phyloP scores from a whole-genome alignment of 306 rosid species.

The Trifolium dubium region DNA sequence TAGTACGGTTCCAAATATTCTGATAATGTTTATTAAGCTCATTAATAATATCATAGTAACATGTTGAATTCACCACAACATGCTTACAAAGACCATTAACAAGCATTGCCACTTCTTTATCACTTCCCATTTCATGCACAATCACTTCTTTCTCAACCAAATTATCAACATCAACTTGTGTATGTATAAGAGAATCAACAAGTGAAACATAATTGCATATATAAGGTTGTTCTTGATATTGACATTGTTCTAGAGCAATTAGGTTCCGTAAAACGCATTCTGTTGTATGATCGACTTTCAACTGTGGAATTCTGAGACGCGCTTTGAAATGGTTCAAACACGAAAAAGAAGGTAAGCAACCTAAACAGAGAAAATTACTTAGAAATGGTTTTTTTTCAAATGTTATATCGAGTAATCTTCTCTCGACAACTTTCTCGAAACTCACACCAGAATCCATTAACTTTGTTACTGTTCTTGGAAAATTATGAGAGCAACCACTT shows the following conservation, averaged over 20 bases:
- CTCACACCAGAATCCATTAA: conserved; percentile 51
- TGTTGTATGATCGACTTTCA: conserved; percentile 46
- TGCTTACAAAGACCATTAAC: conserved; percentile 50
- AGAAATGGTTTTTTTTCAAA: conserved; percentile 36
- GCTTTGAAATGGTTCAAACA: conserved; percentile 35
- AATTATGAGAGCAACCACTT: conserved; percentile 9
- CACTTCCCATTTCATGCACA: conserved; percentile 54
- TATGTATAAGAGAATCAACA: conserved; percentile 54
- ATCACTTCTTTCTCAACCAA: conserved; percentile 54
- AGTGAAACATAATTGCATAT: conserved; percentile 55
- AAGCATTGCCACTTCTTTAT: conserved; percentile 49
- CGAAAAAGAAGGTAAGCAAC: conserved; percentile 29
- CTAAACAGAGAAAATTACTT: conserved; percentile 45
- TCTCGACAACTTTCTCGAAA: conserved; percentile 36
- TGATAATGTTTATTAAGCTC: conserved; percentile 48
- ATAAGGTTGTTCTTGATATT: conserved; percentile 47
- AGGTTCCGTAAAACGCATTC: conserved; percentile 59
- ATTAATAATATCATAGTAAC: conserved; percentile 29
- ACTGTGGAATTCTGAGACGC: conserved; percentile 39
- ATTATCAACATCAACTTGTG: conserved; percentile 52
- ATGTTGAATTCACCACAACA: conserved; percentile 41
- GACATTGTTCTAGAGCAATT: conserved; percentile 64
- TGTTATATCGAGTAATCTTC: conserved; percentile 34
- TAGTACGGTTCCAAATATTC: conserved; percentile 48
- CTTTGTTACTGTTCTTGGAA: conserved; percentile 47